Conservation (phyloP, 1,284 basidiomycete genomes). For the Ustilago lituana region DNA sequence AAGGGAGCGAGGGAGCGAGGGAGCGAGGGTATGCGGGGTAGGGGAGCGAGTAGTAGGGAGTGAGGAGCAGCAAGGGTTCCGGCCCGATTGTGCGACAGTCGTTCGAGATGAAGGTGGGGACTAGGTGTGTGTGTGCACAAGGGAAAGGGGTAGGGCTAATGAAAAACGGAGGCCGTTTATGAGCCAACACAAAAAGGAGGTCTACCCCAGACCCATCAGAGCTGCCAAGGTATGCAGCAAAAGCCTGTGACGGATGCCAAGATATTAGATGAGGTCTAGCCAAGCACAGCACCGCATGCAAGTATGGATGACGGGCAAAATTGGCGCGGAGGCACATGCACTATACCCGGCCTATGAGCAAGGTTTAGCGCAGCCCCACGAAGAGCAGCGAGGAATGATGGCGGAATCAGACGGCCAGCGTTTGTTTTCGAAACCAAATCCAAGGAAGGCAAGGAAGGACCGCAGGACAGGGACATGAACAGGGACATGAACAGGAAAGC, state of each 20-base stretch:
- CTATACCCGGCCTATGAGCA: too few relatives aligned
- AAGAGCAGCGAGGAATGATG: too few relatives aligned
- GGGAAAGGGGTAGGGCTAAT: background rate
- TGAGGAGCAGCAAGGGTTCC: too few relatives aligned
- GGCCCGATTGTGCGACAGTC: too few relatives aligned
- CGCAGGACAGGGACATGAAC: slow-evolving; percentile 4
- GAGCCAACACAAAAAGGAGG: slow-evolving; percentile 1
- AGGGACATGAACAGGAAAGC: background rate
- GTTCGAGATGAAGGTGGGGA: too few relatives aligned
- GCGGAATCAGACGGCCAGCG: too few relatives aligned
- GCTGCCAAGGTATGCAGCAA: slow-evolving; percentile 5
- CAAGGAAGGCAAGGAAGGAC: background rate
- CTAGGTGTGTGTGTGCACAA: too few relatives aligned
- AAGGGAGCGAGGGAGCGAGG: background rate
- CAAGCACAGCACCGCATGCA: background rate
- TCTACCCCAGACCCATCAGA: too few relatives aligned
- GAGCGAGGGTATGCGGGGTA: slow-evolving; percentile 14
- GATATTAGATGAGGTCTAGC: background rate
- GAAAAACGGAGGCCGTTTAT: background rate
- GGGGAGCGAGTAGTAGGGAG: too few relatives aligned
- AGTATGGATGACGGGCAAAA: background rate
- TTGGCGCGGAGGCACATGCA: background rate
- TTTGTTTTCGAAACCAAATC: too few relatives aligned
- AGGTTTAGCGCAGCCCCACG: background rate
- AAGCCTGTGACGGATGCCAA: slow-evolving; percentile 5